Percentiles rank a stretch among this genome's conserved stretches.
These are phyloP conservation scores for Coix lacrymajobi DNA, from an alignment of 176 grass and related monocot genomes.

Conservation along the genomic window DNA sequence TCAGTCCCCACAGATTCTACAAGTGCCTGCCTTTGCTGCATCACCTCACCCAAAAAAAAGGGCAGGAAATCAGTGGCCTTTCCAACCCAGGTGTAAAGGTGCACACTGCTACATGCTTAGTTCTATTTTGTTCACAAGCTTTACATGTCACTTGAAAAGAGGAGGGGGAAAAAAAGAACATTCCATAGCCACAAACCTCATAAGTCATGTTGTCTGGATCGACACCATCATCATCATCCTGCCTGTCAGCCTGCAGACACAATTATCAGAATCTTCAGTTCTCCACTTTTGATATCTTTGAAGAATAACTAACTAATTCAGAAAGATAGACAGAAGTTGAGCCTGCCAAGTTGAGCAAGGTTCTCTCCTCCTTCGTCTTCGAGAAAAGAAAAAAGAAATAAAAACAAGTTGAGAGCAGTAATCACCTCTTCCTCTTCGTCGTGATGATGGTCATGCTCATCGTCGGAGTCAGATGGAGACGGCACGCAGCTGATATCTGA, in stretches of 20 bases:
- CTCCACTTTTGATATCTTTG: not conserved
- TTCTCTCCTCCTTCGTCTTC: not conserved
- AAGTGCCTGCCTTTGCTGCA: constrained; percentile 61
- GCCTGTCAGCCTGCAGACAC: constrained; percentile 34
- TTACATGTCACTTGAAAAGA: constrained; percentile 14
- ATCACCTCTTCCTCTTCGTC: constrained; percentile 50
- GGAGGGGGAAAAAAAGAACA: not conserved
- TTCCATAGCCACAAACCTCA: constrained; percentile 50
- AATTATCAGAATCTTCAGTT: constrained; percentile 12
- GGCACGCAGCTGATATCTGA: constrained; percentile 46
- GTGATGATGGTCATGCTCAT: constrained; percentile 6
- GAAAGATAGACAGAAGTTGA: not conserved
- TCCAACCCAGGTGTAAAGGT: constrained; percentile 1
- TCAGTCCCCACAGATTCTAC: constrained; percentile 64
- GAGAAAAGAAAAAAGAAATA: not conserved
- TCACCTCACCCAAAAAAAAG: not conserved
- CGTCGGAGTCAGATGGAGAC: constrained; percentile 48
- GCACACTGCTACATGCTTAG: not conserved
- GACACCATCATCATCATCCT: constrained; percentile 26
- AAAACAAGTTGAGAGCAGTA: not conserved
- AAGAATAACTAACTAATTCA: not conserved
- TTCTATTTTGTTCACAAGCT: not conserved
- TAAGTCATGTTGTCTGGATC: constrained; percentile 89
- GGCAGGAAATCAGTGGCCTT: constrained; percentile 1
- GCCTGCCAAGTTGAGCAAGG: not conserved